phyloP scores from a whole-genome alignment of 2,329 filamentous ascomycete species.

The Microsporum ferrugineum region DNA sequence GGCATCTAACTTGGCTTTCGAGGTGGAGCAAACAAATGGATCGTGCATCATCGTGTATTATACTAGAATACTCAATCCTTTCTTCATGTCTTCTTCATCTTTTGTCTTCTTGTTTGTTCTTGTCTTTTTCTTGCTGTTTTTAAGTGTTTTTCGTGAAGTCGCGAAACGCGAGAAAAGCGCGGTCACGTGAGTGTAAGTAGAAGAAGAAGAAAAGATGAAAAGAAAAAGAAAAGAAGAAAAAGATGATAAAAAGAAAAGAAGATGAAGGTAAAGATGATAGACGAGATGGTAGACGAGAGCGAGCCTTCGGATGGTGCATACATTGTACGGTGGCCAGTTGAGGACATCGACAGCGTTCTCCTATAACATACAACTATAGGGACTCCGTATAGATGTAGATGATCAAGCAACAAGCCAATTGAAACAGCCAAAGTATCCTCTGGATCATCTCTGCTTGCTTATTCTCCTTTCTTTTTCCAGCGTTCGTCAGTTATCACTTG shows the following conservation, averaged over 20 bases:
- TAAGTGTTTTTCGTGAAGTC: background rate
- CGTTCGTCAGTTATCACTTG: background rate
- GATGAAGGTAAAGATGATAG: background rate
- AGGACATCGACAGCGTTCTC: too few species aligned
- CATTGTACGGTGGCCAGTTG: too few species aligned
- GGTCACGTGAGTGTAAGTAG: background rate
- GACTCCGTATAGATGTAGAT: too few species aligned
- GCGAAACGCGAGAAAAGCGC: background rate
- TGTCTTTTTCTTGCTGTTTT: background rate
- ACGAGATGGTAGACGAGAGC: background rate
- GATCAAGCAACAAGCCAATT: too few species aligned
- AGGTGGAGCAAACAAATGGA: conserved; percentile 19
- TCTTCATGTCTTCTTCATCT: background rate
- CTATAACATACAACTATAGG: too few species aligned
- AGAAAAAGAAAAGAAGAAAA: background rate
- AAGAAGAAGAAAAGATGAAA: background rate
- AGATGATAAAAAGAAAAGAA: background rate
- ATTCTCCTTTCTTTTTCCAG: background rate
- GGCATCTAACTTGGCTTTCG: conserved; percentile 30
- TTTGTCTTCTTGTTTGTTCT: background rate
- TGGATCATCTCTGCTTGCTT: background rate
- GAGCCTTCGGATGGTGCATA: too few species aligned
- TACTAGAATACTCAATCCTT: background rate
- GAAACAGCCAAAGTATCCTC: background rate
- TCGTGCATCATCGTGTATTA: conserved; percentile 6